phyloP scores from a whole-genome alignment of 2,329 filamentous ascomycete species.

The Fusarium verticillioides region DNA sequence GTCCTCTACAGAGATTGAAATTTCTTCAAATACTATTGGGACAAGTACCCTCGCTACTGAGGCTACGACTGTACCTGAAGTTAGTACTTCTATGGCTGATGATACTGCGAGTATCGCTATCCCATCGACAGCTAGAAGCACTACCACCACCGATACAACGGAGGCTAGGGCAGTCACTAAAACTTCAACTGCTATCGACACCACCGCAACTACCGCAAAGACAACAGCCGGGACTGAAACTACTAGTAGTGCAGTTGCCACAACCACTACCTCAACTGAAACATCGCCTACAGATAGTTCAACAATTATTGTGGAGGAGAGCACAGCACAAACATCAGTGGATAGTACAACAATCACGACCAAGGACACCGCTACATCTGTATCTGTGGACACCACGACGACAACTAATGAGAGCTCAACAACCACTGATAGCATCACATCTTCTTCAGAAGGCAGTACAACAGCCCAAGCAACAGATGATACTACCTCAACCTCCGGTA shows the following conservation, averaged over 20 bases:
- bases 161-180: accelerated
- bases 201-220: accelerated
- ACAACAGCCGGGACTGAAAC: neutral
- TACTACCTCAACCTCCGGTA: too few relatives aligned
- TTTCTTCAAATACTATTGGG: neutral
- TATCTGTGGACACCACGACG: accelerated
- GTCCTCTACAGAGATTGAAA: accelerated
- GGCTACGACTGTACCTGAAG: neutral
- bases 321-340: accelerated
- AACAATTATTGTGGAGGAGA: accelerated
- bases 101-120: neutral
- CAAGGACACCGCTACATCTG: accelerated
- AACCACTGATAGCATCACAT: accelerated
- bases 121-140: accelerated
- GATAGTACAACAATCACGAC: neutral
- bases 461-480: accelerated
- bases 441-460: neutral
- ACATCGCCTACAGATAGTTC: neutral
- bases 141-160: accelerated
- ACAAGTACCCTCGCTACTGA: too few relatives aligned
- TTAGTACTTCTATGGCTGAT: neutral
- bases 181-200: neutral
- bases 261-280: accelerated
- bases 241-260: accelerated
- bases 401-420: accelerated